Conservation (phyloP, 129 eudicot species). For the Centella asiatica region DNA sequence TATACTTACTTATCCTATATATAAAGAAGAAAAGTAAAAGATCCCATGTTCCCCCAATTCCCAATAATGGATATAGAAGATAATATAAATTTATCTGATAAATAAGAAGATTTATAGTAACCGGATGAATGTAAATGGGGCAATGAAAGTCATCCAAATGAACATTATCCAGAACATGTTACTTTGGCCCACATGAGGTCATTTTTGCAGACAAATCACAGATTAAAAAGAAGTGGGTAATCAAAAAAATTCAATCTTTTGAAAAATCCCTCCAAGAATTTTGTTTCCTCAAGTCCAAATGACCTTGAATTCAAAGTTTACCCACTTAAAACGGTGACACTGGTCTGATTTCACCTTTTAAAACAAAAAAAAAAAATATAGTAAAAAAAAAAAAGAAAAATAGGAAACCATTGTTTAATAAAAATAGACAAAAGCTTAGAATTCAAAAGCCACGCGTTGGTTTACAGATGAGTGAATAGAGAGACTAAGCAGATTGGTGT, state of each 20-base stretch:
- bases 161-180: constrained; percentile 41
- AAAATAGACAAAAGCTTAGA: constrained; percentile 10
- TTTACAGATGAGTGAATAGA: constrained; percentile 19
- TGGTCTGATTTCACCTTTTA: too few species aligned
- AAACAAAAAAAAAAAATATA: too few species aligned
- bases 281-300: too few species aligned
- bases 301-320: constrained; percentile 21
- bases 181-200: constrained; percentile 33
- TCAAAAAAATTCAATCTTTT: neutral
- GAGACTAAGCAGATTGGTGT: constrained; percentile 20
- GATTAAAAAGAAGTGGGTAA: neutral
- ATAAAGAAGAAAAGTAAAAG: constrained; percentile 11
- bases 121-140: constrained; percentile 25
- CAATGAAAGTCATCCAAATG: constrained; percentile 15
- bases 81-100: constrained; percentile 14
- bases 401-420: constrained; percentile 22
- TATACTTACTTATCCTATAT: too few species aligned
- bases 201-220: neutral
- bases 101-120: constrained; percentile 9
- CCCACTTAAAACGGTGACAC: too few species aligned
- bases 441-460: constrained; percentile 31
- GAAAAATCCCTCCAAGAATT: too few species aligned
- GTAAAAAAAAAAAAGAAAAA: too few species aligned
- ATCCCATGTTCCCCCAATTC: constrained; percentile 17
- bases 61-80: constrained; percentile 30